These are phyloP conservation scores for Spergularia bocconei DNA, from an alignment of 148 eudicot genomes.

Conservation along the genomic window DNA sequence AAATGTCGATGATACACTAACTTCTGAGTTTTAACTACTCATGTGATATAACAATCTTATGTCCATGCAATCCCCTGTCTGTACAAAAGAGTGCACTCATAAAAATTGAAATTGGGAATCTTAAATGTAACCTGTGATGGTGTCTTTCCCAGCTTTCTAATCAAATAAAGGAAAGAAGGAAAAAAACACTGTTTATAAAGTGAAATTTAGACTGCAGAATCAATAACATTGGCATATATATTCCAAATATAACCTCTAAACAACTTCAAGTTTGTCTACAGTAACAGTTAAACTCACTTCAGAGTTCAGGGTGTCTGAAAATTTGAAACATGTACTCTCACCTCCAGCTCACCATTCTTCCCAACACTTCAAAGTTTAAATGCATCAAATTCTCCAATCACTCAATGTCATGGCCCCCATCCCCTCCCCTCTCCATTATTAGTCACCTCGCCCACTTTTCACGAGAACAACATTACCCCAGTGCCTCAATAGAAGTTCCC, in stretches of 20 bases:
- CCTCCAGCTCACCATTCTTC: neutral
- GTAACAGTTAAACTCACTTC: constrained; percentile 9
- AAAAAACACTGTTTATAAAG: constrained; percentile 3
- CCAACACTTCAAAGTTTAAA: neutral
- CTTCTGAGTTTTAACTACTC: neutral
- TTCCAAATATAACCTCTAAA: constrained; percentile 8
- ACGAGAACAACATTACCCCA: neutral
- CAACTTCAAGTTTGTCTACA: neutral
- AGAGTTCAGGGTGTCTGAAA: constrained; percentile 4
- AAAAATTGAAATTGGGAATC: neutral
- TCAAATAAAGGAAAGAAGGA: neutral
- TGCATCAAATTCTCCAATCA: constrained; percentile 16
- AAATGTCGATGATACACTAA: neutral
- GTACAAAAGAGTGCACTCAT: neutral
- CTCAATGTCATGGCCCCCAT: constrained; percentile 25
- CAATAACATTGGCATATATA: constrained; percentile 8
- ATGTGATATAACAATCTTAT: too few species aligned
- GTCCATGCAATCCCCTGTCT: neutral
- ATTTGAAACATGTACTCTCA: constrained; percentile 27
- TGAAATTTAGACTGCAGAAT: constrained; percentile 7
- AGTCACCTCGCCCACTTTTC: neutral
- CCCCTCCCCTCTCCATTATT: neutral
- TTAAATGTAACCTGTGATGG: neutral
- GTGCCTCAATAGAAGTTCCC: neutral
- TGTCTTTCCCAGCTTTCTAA: neutral